Percentiles rank a stretch among this genome's conserved stretches.
Evolutionary conservation across 1,284 basidiomycete genomes (phyloP).

Genomic region (Leucoagaricus sp.): DNA sequence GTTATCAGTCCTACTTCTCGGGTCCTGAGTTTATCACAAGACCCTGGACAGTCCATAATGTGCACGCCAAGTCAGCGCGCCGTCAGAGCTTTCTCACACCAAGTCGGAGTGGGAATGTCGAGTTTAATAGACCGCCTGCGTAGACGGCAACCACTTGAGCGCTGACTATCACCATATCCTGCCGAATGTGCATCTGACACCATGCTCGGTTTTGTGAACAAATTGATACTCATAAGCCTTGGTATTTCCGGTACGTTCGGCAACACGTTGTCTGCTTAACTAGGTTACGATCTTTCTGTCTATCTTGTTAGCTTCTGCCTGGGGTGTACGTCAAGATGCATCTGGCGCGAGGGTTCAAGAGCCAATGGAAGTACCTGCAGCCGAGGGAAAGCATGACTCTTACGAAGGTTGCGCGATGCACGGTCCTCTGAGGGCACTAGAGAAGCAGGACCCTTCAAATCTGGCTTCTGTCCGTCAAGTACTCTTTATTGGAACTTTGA

Average conservation of each 20-base stretch:
- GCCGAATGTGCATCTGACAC: neutral
- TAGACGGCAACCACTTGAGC: neutral
- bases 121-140: too few relatives aligned
- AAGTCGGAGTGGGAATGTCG: neutral
- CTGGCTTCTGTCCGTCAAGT: slow-evolving; percentile 4
- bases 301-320: slow-evolving; percentile 2
- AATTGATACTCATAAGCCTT: neutral
- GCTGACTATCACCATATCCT: neutral
- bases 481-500: neutral
- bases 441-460: neutral
- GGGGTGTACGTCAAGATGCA: neutral
- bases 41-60: too few relatives aligned
- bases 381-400: neutral
- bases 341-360: neutral
- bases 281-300: neutral
- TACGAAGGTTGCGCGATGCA: slow-evolving; percentile 4
- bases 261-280: neutral
- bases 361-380: neutral
- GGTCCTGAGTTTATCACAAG: too few relatives aligned
- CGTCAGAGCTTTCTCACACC: neutral
- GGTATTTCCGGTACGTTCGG: slow-evolving; percentile 8
- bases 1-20: too few relatives aligned
- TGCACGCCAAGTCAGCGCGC: too few relatives aligned
- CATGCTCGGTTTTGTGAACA: neutral
- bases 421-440: neutral